Conservation (phyloP, 2,329 filamentous ascomycete species). For the Aspergillus melleus region DNA sequence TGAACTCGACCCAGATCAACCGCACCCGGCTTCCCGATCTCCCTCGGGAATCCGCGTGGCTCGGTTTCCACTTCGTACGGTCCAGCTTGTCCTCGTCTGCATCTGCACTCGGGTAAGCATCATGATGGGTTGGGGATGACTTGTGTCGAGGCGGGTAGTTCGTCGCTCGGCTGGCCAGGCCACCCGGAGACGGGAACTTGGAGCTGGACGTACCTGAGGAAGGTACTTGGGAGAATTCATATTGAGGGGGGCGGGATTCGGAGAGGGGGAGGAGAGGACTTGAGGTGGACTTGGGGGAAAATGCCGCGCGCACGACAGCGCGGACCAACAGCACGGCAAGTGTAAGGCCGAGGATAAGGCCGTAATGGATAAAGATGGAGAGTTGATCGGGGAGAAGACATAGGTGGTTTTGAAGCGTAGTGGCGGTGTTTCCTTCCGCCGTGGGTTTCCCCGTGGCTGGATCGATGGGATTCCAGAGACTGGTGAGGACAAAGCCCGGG, state of each 20-base stretch:
- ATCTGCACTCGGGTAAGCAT: conserved; percentile 26
- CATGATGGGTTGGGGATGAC: conserved; percentile 17
- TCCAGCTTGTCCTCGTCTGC: conserved; percentile 22
- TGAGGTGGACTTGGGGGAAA: conserved; percentile 15
- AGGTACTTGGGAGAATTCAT: conserved; percentile 21
- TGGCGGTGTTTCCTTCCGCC: conserved; percentile 19
- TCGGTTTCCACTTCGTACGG: conserved; percentile 31
- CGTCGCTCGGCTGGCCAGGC: conserved; percentile 30
- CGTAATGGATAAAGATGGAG: conserved; percentile 78
- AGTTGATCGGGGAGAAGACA: conserved; percentile 90
- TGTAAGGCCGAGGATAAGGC: conserved; percentile 59
- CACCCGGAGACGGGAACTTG: conserved; percentile 26
- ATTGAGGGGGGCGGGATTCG: conserved; percentile 27
- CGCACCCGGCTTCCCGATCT: conserved; percentile 19
- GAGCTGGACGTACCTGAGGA: conserved; percentile 36
- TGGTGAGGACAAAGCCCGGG: conserved; percentile 84
- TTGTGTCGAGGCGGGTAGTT: conserved; percentile 21
- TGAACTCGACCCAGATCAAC: conserved; percentile 61
- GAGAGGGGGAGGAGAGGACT: conserved; percentile 31
- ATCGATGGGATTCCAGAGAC: conserved; percentile 89
- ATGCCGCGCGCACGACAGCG: conserved; percentile 37
- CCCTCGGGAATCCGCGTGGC: conserved; percentile 15
- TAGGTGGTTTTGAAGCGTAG: conserved; percentile 81
- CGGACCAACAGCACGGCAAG: conserved; percentile 49
- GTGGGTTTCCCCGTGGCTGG: conserved; percentile 39